Base-by-base conservation (phyloP, 2,329 filamentous ascomycete genomes). In the Penicillium sp. region DNA sequence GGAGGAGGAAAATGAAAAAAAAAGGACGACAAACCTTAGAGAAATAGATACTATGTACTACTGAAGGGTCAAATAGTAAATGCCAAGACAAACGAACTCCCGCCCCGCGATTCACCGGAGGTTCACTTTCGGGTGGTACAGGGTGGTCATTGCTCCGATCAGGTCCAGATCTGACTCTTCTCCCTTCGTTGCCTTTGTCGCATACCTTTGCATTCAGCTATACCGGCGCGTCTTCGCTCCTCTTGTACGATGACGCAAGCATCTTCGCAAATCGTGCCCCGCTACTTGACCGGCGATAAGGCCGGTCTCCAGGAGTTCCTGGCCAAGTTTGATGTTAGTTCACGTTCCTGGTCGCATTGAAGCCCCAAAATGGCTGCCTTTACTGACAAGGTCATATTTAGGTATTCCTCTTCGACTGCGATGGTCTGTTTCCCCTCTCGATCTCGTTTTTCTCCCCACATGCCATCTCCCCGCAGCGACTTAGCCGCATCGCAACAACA, bases 391-490 rank as follows among this genome's bases (percentile, higher is more conserved):
- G 27, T 44, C 8, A 1, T 46, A 43, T 56, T 54, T 63, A 96
- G 91, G 86, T 90, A 34, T 97, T 99, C 70, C 80, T 99, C 11
- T 90, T 99, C 68, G 94, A 99, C 72, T 99, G 94, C 76, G 94
- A 99, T 84, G 94, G 93, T 96, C 79, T 67, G 79, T 69, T 30
- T 47, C 40, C 47, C 49, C 39, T 43, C 26, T 16, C 34, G 10
- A 43, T 18, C 14, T 50, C 51, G 36, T 50, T 43, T 16, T 57
- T 41, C 38, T 35, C 49, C 44, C 47, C 36, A n/a, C 30, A 39
- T 35, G 4, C 14, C 39, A 29, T 38, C 39, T 30, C n/a, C 29
- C 49, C 42, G 16, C 30, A 53, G 14, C 34, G 7, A 47, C 29
- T 19, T n/a, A 3, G n/a, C 35, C 29, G 47, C 30, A 36, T 46